These are phyloP conservation scores for Ormosia semicastrata DNA, from an alignment of 306 rosid species.

Conservation along the genomic window DNA sequence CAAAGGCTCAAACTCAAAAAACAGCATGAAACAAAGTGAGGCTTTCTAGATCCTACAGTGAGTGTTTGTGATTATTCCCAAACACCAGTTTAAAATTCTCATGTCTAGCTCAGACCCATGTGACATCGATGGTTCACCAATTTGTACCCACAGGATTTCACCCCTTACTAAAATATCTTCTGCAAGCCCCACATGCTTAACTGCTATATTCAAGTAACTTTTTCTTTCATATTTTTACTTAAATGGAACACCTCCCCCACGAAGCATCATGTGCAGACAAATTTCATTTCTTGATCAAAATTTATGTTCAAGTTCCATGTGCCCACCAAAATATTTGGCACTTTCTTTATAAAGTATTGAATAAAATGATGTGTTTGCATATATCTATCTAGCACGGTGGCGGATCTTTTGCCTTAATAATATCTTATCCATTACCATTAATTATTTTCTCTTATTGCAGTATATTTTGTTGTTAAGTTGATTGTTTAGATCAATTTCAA, in stretches of 20 bases:
- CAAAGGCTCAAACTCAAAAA: not conserved
- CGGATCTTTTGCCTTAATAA: not conserved
- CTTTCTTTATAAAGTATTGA: conserved; percentile 8
- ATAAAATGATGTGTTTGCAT: not conserved
- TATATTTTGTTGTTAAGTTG: not conserved
- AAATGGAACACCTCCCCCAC: not conserved
- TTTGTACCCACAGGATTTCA: conserved; percentile 34
- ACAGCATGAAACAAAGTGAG: not conserved
- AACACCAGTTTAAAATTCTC: conserved; percentile 4
- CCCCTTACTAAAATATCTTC: conserved; percentile 26
- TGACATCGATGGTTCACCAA: conserved; percentile 37
- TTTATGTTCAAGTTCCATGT: conserved; percentile 38
- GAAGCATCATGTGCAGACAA: conserved; percentile 18
- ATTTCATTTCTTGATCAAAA: not conserved
- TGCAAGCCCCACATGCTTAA: conserved; percentile 46
- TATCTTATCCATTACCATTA: conserved; percentile 10
- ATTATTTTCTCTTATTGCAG: not conserved
- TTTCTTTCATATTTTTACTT: not conserved
- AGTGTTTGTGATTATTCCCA: not conserved
- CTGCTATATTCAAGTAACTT: conserved; percentile 5
- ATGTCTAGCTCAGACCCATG: conserved; percentile 37
- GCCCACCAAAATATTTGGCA: conserved; percentile 40
- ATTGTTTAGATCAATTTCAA: conserved; percentile 18
- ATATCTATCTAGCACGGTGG: not conserved
- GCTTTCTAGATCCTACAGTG: not conserved